These are phyloP conservation scores for Arctium lappa DNA, from an alignment of 129 eudicot species.

Conservation along the genomic window DNA sequence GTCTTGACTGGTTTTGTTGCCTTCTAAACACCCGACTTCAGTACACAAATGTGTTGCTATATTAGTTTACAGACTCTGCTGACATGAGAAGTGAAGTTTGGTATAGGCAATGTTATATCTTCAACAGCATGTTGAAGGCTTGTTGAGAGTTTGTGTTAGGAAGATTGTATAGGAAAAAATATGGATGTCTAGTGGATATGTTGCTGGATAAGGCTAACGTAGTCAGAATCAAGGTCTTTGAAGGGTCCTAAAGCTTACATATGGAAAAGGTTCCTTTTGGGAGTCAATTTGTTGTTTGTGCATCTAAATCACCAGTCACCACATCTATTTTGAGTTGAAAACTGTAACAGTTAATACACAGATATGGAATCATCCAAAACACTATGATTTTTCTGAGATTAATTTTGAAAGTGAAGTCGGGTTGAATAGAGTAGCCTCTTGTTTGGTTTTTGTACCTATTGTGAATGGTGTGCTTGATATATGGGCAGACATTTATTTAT, in stretches of 20 bases:
- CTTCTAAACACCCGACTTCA: neutral
- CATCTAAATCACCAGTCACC: neutral
- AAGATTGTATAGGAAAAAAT: neutral
- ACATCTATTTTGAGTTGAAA: neutral
- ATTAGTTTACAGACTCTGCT: neutral
- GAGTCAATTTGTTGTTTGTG: neutral
- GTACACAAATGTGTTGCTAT: neutral
- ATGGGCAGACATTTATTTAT: neutral
- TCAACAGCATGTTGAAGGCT: neutral
- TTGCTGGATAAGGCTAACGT: neutral
- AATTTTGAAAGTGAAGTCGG: neutral
- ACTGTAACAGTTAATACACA: neutral
- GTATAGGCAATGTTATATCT: neutral
- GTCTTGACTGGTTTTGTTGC: neutral
- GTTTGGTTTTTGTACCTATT: neutral
- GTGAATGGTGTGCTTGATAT: neutral
- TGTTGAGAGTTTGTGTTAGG: neutral
- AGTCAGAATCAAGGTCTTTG: neutral
- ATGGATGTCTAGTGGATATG: neutral
- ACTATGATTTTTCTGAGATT: neutral
- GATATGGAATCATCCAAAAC: neutral
- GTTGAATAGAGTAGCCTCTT: neutral
- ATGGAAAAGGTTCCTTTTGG: neutral
- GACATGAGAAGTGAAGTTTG: neutral
- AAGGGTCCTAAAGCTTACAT: neutral